Evolutionary conservation across 2,329 filamentous ascomycete genomes (phyloP).

Genomic region (Paramyrothecium sp.): DNA sequence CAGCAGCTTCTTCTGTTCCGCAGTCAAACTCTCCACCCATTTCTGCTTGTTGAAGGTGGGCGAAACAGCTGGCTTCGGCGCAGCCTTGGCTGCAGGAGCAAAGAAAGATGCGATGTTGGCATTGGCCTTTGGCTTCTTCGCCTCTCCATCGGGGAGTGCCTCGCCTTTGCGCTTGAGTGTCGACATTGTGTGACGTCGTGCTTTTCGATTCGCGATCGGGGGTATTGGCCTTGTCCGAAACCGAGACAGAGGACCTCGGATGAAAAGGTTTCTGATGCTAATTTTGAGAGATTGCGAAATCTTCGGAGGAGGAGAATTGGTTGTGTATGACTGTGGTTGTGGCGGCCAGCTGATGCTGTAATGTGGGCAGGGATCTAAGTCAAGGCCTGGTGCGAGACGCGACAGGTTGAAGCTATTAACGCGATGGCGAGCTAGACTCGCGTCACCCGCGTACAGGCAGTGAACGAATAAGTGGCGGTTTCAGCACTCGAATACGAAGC

Average conservation of each 20-base stretch:
- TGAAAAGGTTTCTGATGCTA: conserved; percentile 7
- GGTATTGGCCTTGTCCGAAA: conserved; percentile 8
- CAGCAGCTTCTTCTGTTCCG: conserved; percentile 80
- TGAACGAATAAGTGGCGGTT: conserved; percentile 6
- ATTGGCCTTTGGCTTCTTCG: conserved; percentile 73
- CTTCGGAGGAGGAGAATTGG: background rate
- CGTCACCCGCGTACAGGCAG: conserved; percentile 2
- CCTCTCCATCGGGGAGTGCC: conserved; percentile 42
- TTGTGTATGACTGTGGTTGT: background rate
- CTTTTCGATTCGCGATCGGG: conserved; percentile 13
- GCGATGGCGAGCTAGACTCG: conserved; percentile 14
- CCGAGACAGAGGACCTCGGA: conserved; percentile 9
- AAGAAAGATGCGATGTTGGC: conserved; percentile 91
- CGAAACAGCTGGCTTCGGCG: conserved; percentile 24
- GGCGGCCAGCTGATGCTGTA: background rate
- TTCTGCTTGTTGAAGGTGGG: conserved; percentile 77
- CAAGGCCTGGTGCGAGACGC: conserved; percentile 18
- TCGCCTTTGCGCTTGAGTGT: conserved; percentile 67
- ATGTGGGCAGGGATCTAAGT: background rate
- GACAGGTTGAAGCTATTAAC: conserved; percentile 14
- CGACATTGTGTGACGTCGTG: conserved; percentile 38
- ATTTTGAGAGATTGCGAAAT: conserved; percentile 11
- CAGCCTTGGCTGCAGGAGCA: conserved; percentile 14
- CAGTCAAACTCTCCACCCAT: conserved; percentile 78
- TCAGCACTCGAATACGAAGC: conserved; percentile 1